Conservation (phyloP, 192 early-diverging fungal genomes). For the Kickxella alabastrina region DNA sequence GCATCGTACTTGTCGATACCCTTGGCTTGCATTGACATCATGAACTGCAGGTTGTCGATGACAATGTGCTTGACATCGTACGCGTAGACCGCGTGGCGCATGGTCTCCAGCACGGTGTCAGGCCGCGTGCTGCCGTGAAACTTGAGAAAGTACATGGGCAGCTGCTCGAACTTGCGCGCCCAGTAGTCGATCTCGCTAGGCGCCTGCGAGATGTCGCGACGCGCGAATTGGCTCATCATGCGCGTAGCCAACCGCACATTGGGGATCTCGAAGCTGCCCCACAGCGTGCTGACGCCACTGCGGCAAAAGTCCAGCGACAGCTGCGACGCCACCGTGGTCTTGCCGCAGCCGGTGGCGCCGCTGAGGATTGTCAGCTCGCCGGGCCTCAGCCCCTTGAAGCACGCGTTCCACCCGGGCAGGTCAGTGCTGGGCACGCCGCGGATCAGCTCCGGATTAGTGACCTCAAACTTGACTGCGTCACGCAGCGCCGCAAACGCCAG, state of each 20-base stretch:
- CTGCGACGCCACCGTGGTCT: conserved; percentile 70
- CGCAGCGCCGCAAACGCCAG: conserved; percentile 58
- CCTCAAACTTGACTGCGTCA: conserved; percentile 62
- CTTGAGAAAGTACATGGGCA: conserved; percentile 70
- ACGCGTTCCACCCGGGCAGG: conserved; percentile 58
- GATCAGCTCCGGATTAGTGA: conserved; percentile 61
- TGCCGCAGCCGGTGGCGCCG: conserved; percentile 67
- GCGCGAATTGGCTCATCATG: conserved; percentile 66
- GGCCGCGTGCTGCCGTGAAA: conserved; percentile 70
- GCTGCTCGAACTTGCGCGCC: conserved; percentile 63
- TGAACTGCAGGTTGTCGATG: conserved; percentile 75
- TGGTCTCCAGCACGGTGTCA: conserved; percentile 60
- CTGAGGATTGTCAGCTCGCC: conserved; percentile 69
- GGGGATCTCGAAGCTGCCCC: conserved; percentile 77
- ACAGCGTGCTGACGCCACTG: conserved; percentile 65
- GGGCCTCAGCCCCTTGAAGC: conserved; percentile 64
- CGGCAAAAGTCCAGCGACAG: conserved; percentile 66
- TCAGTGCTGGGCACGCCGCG: conserved; percentile 59
- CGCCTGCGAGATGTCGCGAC: conserved; percentile 49
- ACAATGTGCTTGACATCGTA: conserved; percentile 70
- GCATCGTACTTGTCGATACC: conserved; percentile 62
- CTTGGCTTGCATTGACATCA: conserved; percentile 64
- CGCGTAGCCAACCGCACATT: conserved; percentile 62
- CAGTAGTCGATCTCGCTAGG: conserved; percentile 56
- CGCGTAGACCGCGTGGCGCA: conserved; percentile 64